These are phyloP conservation scores for Aspergillus puulaauensis DNA, from an alignment of 2,329 filamentous ascomycete genomes.

Conservation along the genomic window DNA sequence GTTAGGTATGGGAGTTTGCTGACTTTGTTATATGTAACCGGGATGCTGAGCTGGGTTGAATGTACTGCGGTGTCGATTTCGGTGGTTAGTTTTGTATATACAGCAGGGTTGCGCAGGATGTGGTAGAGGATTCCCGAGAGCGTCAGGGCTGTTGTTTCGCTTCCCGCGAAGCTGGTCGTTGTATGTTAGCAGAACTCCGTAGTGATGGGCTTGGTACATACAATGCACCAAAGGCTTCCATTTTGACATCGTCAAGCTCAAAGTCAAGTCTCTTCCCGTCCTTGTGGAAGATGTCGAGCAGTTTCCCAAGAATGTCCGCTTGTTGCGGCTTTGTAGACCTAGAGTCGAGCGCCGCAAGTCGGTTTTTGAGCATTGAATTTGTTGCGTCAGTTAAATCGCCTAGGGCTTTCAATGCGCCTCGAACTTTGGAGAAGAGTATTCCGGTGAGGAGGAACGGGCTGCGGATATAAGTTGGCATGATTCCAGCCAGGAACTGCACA, in stretches of 20 bases:
- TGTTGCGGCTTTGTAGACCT: conserved; percentile 15
- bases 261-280: conserved; percentile 32
- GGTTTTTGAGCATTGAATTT: conserved; percentile 23
- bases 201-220: conserved; percentile 16
- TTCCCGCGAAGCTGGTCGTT: conserved; percentile 28
- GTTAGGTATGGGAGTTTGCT: conserved; percentile 46
- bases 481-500: conserved; percentile 28
- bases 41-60: not conserved
- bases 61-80: conserved; percentile 8
- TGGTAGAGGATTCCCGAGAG: conserved; percentile 38
- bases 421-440: conserved; percentile 22
- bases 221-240: conserved; percentile 30
- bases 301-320: conserved; percentile 27
- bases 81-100: conserved; percentile 14
- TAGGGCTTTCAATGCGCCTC: conserved; percentile 27
- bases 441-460: conserved; percentile 26
- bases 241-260: conserved; percentile 27
- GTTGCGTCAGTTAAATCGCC: conserved; percentile 26
- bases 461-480: conserved; percentile 31
- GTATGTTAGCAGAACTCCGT: not conserved
- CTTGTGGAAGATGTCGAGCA: conserved; percentile 28
- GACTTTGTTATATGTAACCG: conserved; percentile 24
- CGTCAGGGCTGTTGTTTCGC: conserved; percentile 36
- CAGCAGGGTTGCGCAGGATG: conserved; percentile 33
- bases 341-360: conserved; percentile 15